Evolutionary conservation across 768 basidiomycete genomes (phyloP).

Genomic region (Mycena pura): DNA sequence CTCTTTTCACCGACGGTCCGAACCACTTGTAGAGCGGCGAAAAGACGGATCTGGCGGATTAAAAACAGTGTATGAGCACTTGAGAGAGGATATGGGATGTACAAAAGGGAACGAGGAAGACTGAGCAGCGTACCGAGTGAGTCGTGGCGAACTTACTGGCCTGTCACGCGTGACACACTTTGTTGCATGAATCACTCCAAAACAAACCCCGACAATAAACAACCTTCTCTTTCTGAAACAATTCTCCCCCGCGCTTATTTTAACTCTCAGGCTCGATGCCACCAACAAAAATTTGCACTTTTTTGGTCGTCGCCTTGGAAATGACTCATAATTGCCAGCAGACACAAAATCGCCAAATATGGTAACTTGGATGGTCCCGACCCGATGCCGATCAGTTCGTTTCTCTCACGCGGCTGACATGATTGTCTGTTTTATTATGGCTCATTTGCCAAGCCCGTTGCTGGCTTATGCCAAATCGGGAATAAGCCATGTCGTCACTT

Average conservation of each 20-base stretch:
- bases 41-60: neutral
- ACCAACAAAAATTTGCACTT: too few relatives aligned
- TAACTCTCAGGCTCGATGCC: too few relatives aligned
- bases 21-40: neutral
- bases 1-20: neutral
- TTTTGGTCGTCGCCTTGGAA: too few relatives aligned
- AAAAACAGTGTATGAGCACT: neutral
- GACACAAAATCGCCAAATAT: conserved; percentile 10
- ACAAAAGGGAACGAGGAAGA: neutral
- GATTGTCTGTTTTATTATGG: too few relatives aligned
- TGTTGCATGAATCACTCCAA: conserved; percentile 21
- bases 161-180: conserved; percentile 17
- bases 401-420: neutral
- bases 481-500: too few relatives aligned
- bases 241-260: neutral
- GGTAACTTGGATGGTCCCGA: conserved; percentile 22
- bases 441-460: too few relatives aligned
- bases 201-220: conserved; percentile 4
- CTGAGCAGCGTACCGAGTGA: conserved; percentile 6
- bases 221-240: neutral
- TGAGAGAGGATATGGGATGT: neutral
- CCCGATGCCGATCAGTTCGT: too few relatives aligned
- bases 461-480: too few relatives aligned
- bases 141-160: conserved; percentile 25
- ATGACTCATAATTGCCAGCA: neutral